Evolutionary conservation across 2,329 filamentous ascomycete genomes (phyloP), one percentile per base, ranked within the genome.

Genomic region (Diaporthe helianthi): DNA sequence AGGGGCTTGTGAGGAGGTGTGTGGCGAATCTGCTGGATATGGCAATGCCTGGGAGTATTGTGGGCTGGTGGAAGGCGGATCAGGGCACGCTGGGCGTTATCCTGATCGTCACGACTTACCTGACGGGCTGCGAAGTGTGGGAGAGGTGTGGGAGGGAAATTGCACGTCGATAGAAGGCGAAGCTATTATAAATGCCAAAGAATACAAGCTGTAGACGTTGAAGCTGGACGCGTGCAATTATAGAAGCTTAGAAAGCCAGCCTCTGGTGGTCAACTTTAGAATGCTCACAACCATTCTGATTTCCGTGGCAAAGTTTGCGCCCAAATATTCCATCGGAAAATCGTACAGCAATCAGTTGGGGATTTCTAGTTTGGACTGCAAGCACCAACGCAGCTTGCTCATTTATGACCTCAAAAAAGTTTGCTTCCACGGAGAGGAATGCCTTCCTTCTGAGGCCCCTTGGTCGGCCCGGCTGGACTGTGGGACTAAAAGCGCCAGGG

Each of bases 111-210:
- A 90, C 89, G 63, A 91, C 90, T 0, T 54, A 90, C 4, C 75
- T 93, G 54, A 89, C 89, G 12, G 85, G 85, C 1, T 76, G 80
- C 72, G 87, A 88, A 72, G 85, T 90, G 2, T 93, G 91, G 91
- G 83, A 86, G 69, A 81, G 81, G 67, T 84, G 83, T 74, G 79
- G 77, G 60, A n/a, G 69, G 24, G 64, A 65, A n/a, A 22, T 67
- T 38, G 2, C 51, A 64, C 22, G 70, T 33, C 31, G 19, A 22
- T 33, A 70, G 10, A 22, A 1, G 12, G 38, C 33, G 6, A 8
- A 4, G 9, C 17, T 10, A 5, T 31, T 2, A 44, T 29, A 60
- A 15, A 60, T 29, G 36, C 10, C 24, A 4, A 15, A 13, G n/a
- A 55, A 72, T 8, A 49, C 67, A 60, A 52, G 49, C 12, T n/a